phyloP scores from a whole-genome alignment of 176 grass and related monocot species.

The Oryza meyeriana region DNA sequence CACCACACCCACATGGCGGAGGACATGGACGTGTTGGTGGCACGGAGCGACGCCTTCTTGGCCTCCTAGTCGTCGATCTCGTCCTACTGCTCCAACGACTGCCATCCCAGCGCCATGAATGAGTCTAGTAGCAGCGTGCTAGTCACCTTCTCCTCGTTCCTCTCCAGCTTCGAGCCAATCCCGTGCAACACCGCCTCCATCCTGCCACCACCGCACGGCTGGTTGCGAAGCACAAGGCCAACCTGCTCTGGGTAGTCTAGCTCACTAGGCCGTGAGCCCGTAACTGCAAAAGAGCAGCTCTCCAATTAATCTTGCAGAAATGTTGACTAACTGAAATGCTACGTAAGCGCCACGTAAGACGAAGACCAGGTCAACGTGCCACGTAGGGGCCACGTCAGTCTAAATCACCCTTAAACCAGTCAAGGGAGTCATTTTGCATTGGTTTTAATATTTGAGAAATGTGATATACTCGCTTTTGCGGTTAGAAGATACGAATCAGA shows the following conservation, averaged over 20 bases:
- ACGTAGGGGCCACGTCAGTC: too few species aligned
- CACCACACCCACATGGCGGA: slow-evolving; percentile 72
- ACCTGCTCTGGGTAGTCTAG: not conserved
- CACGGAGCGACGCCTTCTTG: slow-evolving; percentile 59
- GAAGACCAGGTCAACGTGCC: too few species aligned
- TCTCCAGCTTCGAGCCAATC: slow-evolving; percentile 41
- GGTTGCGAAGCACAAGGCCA: not conserved
- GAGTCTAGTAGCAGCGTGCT: slow-evolving; percentile 55
- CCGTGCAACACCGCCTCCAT: slow-evolving; percentile 58
- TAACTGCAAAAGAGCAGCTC: too few species aligned
- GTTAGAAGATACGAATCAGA: too few species aligned
- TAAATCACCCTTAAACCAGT: too few species aligned
- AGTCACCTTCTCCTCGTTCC: slow-evolving; percentile 53
- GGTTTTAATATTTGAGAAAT: too few species aligned
- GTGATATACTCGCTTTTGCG: too few species aligned
- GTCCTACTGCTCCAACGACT: slow-evolving; percentile 62
- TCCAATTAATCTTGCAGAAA: too few species aligned
- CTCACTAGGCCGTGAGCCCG: not conserved
- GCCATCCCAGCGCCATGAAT: slow-evolving; percentile 46
- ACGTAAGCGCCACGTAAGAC: too few species aligned
- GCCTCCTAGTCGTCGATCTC: slow-evolving; percentile 66
- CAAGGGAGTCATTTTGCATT: too few species aligned
- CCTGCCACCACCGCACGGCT: not conserved
- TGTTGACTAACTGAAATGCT: too few species aligned
- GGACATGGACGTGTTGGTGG: slow-evolving; percentile 54